A percentile compares a stretch with the other conserved stretches of the same genome.
phyloP scores from a whole-genome alignment of 306 rosid species.

The Lotus japonicus region DNA sequence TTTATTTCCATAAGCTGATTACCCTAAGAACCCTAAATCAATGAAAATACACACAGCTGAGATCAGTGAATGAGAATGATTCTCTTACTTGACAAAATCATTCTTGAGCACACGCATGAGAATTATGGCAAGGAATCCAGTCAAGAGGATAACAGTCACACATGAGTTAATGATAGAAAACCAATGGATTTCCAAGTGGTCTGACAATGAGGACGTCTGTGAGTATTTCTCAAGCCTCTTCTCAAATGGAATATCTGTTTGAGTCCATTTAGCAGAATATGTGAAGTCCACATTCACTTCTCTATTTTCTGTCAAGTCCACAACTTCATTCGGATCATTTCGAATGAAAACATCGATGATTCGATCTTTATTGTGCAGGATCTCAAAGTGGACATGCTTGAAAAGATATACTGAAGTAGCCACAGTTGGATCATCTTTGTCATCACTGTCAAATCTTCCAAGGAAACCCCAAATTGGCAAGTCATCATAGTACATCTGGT shows the following conservation, averaged over 20 bases:
- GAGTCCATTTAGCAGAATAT: constrained; percentile 45
- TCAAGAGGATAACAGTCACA: constrained; percentile 39
- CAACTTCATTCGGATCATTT: constrained; percentile 29
- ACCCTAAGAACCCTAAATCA: not conserved
- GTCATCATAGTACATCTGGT: constrained; percentile 46
- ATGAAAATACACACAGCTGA: not conserved
- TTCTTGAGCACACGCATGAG: constrained; percentile 45
- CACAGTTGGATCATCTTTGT: constrained; percentile 22
- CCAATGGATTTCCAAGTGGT: constrained; percentile 45
- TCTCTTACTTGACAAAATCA: constrained; percentile 46
- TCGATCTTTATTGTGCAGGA: constrained; percentile 35
- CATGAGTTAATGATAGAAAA: constrained; percentile 45
- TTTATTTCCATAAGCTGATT: too few relatives aligned
- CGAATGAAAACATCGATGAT: constrained; percentile 35
- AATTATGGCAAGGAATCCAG: constrained; percentile 45
- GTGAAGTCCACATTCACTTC: constrained; percentile 40
- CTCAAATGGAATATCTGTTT: constrained; percentile 39
- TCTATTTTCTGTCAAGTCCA: constrained; percentile 33
- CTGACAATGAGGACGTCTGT: constrained; percentile 24
- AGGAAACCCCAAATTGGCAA: constrained; percentile 53
- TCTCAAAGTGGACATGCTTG: constrained; percentile 33
- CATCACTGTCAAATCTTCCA: constrained; percentile 37
- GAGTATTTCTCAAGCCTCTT: constrained; percentile 54
- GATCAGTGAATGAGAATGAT: not conserved
- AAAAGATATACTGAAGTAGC: constrained; percentile 26